Evolutionary conservation across 108 stramenopile genomes (phyloP), one percentile per base, ranked within the genome.

Genomic region (Fistulifera pelliculosa): DNA sequence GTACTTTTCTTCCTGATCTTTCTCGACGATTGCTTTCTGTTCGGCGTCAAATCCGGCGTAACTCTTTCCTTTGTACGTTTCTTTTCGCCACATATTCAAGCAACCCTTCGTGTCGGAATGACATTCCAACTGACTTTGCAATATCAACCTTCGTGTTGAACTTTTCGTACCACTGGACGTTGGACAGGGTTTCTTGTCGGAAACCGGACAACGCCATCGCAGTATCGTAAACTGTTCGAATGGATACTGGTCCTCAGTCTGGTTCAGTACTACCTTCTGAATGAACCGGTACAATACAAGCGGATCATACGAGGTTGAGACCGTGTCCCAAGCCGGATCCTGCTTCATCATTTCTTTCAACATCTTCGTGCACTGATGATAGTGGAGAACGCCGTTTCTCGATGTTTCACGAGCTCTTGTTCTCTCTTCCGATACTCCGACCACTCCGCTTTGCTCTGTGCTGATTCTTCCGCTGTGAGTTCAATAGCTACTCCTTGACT

Each of bases 311-410:
- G 60, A 61, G 2, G 13, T 25, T 2, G 49, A 51, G 38, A 51
- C 49, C 2, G 22, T 53, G 13, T 50, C 38, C 49, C 60, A 61
- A 1, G 23, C 12, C 14, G 23, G n/a, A 38, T 61, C 60, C 12
- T 61, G 60, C 49, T 61, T 61, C 60, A 61, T 50, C 18, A 51
- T 61, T 48, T 61, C 60, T 15, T 18, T 48, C 49, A 61, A 49
- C 49, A 49, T 7, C 25, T 60, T 24, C 28, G 25, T 54, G 53
- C 53, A 54, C 53, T 54, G 53, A 10, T 12, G 53, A 54, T 54
- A 18, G 40, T 6, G n/a, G 38, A 56, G 55, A 8, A 56, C n/a
- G 39, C 44, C 18, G 38, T 18, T 19, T 38, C 55, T 40, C 55
- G 10, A 17, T 56, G n/a, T n/a, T n/a, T n/a, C n/a, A n/a, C n/a